Conservation (phyloP, 169 alveolate species). For the Plasmodium gallinaceum region DNA sequence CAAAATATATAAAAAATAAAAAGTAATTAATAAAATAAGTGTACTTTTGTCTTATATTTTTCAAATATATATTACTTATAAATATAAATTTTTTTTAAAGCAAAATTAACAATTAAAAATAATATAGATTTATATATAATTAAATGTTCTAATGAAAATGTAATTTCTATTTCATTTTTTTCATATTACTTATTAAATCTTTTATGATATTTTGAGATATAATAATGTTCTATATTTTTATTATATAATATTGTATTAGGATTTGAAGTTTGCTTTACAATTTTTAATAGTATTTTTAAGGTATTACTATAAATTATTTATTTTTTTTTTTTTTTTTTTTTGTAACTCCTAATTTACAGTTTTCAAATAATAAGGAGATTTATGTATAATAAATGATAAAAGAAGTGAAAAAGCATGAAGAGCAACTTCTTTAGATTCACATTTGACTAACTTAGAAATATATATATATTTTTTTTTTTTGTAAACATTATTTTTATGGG, state of each 20-base stretch:
- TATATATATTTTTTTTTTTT: conserved; percentile 64
- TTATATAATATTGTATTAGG: neutral
- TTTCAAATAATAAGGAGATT: conserved; percentile 75
- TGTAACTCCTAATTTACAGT: conserved; percentile 12
- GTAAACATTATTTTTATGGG: conserved; percentile 14
- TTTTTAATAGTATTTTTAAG: neutral
- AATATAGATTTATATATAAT: no score
- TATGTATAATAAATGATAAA: conserved; percentile 62
- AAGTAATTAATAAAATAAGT: no score
- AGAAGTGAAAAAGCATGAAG: conserved; percentile 75
- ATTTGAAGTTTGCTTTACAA: neutral
- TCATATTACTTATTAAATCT: no score
- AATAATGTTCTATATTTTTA: neutral
- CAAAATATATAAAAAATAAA: no score
- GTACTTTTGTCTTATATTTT: no score
- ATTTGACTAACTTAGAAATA: conserved; percentile 76
- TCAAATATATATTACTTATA: no score
- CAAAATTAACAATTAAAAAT: no score
- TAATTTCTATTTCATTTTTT: no score
- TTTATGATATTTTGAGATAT: neutral
- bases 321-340: neutral
- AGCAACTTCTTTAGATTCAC: conserved; percentile 77
- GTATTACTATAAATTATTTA: neutral
- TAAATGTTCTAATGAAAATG: no score
- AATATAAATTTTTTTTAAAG: no score